Evolutionary conservation across 345 rosid genomes (phyloP).

Genomic region (Citrus sinensis): DNA sequence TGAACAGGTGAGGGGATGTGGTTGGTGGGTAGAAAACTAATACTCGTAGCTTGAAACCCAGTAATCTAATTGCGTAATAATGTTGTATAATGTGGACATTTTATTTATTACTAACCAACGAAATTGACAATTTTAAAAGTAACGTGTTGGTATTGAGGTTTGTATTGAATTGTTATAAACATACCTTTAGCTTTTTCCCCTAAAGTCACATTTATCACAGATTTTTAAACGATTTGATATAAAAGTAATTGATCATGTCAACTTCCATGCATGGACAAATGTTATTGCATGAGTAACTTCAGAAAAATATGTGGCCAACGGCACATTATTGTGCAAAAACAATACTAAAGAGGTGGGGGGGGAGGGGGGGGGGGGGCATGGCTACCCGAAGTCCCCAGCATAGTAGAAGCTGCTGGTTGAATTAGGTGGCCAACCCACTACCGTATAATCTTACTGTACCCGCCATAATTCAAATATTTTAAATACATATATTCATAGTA

Average conservation of each 20-base stretch:
- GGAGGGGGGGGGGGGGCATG: background rate
- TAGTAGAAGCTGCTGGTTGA: background rate
- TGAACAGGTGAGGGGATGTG: too few relatives aligned
- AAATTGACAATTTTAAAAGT: too few relatives aligned
- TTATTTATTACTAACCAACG: too few relatives aligned
- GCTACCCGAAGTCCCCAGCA: background rate
- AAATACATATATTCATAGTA: background rate
- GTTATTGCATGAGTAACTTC: background rate
- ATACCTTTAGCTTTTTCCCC: too few relatives aligned
- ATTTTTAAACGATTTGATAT: background rate
- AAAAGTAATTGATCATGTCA: background rate
- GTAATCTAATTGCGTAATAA: too few relatives aligned
- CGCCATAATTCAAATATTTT: slow-evolving; percentile 17
- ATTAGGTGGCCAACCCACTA: slow-evolving; percentile 37
- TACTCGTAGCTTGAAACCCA: too few relatives aligned
- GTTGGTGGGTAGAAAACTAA: too few relatives aligned
- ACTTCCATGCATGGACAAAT: background rate
- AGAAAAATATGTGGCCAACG: background rate
- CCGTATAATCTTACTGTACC: slow-evolving; percentile 25
- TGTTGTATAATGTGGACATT: too few relatives aligned
- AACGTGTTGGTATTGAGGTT: too few relatives aligned
- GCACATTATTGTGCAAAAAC: background rate
- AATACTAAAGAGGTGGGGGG: too few relatives aligned
- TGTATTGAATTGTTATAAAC: too few relatives aligned
- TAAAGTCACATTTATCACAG: background rate